These are phyloP conservation scores for Globisporangium mamillatum DNA, from an alignment of 352 stramenopile genomes.

Conservation along the genomic window DNA sequence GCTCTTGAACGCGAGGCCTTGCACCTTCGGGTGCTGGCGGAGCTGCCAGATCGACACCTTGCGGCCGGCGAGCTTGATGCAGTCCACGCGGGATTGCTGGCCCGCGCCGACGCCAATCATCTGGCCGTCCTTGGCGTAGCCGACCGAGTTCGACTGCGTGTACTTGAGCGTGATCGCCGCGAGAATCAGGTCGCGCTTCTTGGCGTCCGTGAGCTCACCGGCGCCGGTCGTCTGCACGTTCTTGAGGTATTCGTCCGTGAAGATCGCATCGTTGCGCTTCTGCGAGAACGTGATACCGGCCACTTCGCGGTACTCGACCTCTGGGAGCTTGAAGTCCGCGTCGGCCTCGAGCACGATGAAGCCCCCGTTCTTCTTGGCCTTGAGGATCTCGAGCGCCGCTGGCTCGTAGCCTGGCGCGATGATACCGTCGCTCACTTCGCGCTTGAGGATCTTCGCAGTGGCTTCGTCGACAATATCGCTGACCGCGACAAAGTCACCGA, in stretches of 20 bases:
- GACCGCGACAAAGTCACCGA: conserved; percentile 99
- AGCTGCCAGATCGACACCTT: conserved; percentile 99
- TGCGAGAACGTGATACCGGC: conserved; percentile 98
- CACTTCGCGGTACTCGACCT: conserved; percentile 97
- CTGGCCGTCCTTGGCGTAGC: conserved; percentile 98
- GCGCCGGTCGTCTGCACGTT: conserved; percentile 90
- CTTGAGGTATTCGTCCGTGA: conserved; percentile 92
- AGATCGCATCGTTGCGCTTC: conserved; percentile 97
- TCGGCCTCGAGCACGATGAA: conserved; percentile 99
- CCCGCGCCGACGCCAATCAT: conserved; percentile 99
- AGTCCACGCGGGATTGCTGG: conserved; percentile 99
- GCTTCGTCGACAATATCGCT: conserved; percentile 98
- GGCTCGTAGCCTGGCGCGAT: conserved; percentile 98
- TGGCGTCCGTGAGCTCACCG: conserved; percentile 85
- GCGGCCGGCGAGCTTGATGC: conserved; percentile 98
- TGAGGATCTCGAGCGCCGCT: conserved; percentile 97
- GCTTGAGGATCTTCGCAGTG: conserved; percentile 98
- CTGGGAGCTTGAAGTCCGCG: conserved; percentile 88
- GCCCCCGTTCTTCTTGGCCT: conserved; percentile 98
- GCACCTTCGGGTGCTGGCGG: conserved; percentile 96
- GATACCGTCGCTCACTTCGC: conserved; percentile 98
- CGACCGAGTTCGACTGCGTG: conserved; percentile 99
- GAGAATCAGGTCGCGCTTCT: conserved; percentile 97
- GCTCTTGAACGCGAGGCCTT: conserved; percentile 95
- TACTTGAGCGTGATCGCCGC: conserved; percentile 99